Conservation (phyloP, 1,284 basidiomycete species). For the Schizophyllum amplum region DNA sequence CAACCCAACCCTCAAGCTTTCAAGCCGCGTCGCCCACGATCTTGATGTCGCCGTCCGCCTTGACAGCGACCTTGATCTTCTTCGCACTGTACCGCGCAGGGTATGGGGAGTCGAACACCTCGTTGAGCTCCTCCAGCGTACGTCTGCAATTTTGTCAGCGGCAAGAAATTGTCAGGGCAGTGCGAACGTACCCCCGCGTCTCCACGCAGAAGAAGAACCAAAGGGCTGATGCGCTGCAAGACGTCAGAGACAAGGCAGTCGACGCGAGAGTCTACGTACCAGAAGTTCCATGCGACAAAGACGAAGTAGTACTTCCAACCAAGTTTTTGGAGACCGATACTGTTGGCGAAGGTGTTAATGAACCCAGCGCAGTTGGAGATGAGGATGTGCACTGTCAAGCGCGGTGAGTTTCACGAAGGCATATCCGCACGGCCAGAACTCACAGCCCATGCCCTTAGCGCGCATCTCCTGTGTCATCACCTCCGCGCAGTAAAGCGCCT, state of each 20-base stretch:
- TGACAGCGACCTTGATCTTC: constrained; percentile 13
- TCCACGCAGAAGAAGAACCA: constrained; percentile 23
- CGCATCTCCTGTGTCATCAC: constrained; percentile 23
- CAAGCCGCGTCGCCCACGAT: not conserved
- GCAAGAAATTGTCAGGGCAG: no score
- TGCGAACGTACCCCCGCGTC: constrained; percentile 12
- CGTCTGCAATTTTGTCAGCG: constrained; percentile 10
- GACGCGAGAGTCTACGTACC: not conserved
- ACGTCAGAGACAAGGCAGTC: not conserved
- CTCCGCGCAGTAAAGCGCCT: constrained; percentile 22
- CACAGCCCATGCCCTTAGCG: constrained; percentile 21
- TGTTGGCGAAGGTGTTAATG: constrained; percentile 23
- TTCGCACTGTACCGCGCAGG: constrained; percentile 17
- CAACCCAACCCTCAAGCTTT: not conserved
- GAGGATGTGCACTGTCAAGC: constrained; percentile 17
- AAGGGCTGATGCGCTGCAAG: constrained; percentile 12
- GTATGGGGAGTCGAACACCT: constrained; percentile 19
- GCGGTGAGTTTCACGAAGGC: not conserved
- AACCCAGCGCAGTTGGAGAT: constrained; percentile 17
- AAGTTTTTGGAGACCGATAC: constrained; percentile 17
- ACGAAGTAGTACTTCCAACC: constrained; percentile 23
- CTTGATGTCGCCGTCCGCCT: not conserved
- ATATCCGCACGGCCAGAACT: not conserved
- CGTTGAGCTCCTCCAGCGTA: constrained; percentile 20
- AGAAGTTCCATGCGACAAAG: constrained; percentile 21